Conservation (phyloP, 2,329 filamentous ascomycete genomes). For the Epichloe gansuensis region DNA sequence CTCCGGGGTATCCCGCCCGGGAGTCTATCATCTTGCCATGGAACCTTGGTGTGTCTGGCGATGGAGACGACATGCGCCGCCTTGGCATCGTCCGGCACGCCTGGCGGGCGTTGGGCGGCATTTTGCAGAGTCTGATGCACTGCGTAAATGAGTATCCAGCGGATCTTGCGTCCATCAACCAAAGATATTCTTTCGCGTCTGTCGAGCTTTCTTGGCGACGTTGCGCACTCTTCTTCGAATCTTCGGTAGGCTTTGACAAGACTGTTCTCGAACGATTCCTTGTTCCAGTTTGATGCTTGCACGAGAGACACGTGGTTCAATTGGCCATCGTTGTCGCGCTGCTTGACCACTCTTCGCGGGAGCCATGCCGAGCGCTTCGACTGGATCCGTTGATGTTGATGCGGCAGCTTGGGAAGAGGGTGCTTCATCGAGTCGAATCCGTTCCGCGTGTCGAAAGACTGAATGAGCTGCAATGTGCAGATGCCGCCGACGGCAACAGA, state of each 20-base stretch:
- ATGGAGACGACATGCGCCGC: slow-evolving; percentile 45
- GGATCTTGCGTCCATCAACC: slow-evolving; percentile 60
- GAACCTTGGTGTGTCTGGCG: slow-evolving; percentile 29
- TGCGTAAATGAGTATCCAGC: slow-evolving; percentile 68
- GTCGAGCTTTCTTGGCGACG: slow-evolving; percentile 38
- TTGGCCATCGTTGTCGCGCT: slow-evolving; percentile 35
- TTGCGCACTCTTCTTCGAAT: slow-evolving; percentile 52
- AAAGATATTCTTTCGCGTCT: slow-evolving; percentile 40
- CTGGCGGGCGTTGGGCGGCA: slow-evolving; percentile 46
- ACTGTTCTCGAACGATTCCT: slow-evolving; percentile 30
- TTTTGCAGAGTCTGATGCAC: slow-evolving; percentile 60
- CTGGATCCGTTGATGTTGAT: slow-evolving; percentile 18
- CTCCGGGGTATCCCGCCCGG: slow-evolving; percentile 16
- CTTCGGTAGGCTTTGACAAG: slow-evolving; percentile 57
- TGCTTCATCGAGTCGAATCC: slow-evolving; percentile 48
- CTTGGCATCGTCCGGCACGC: slow-evolving; percentile 44
- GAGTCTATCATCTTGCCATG: slow-evolving; percentile 29
- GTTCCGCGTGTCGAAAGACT: slow-evolving; percentile 52
- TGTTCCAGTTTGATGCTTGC: slow-evolving; percentile 35
- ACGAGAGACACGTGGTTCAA: slow-evolving; percentile 40
- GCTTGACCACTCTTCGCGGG: slow-evolving; percentile 22
- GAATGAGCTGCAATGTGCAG: slow-evolving; percentile 56
- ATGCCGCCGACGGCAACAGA: slow-evolving; percentile 51
- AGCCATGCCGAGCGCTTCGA: slow-evolving; percentile 30
- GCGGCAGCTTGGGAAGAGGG: slow-evolving; percentile 55